These are phyloP conservation scores for Juncus effusus DNA, from an alignment of 176 grass and related monocot genomes.

Conservation along the genomic window DNA sequence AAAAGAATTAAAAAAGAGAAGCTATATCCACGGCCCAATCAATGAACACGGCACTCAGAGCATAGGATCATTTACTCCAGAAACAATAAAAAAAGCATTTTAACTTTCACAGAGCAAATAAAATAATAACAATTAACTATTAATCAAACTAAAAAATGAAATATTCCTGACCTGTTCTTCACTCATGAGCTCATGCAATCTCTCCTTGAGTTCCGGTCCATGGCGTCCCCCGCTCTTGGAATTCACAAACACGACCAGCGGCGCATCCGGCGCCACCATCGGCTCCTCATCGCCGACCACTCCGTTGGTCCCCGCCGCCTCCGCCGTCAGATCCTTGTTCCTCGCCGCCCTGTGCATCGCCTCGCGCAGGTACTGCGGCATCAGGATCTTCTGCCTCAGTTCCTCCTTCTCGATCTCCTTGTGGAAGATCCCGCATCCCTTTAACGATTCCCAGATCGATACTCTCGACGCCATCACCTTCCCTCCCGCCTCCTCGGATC, in stretches of 20 bases:
- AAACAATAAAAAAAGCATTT: not conserved
- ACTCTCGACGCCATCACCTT: constrained; percentile 45
- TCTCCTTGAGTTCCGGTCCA: constrained; percentile 71
- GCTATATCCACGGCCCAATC: too few relatives aligned
- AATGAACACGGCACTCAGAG: too few relatives aligned
- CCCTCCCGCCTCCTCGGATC: constrained; percentile 31
- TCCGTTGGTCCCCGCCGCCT: not conserved
- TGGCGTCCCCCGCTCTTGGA: constrained; percentile 78
- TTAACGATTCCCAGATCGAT: constrained; percentile 88
- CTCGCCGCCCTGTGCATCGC: constrained; percentile 45
- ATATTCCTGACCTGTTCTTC: constrained; percentile 74
- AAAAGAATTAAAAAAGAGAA: too few relatives aligned
- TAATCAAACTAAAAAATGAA: constrained; percentile 1
- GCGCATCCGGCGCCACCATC: constrained; percentile 37
- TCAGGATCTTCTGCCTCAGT: constrained; percentile 59
- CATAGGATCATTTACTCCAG: not conserved
- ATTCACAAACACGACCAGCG: constrained; percentile 86
- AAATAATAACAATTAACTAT: constrained; percentile 10
- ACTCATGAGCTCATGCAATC: constrained; percentile 78
- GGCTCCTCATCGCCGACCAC: not conserved
- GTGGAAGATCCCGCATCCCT: constrained; percentile 56
- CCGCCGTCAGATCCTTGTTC: constrained; percentile 39
- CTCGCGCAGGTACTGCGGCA: constrained; percentile 61
- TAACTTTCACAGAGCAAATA: not conserved
- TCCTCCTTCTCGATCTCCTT: constrained; percentile 69